Conservation (phyloP, 2,329 filamentous ascomycete species). For the Macrophomina tecta region DNA sequence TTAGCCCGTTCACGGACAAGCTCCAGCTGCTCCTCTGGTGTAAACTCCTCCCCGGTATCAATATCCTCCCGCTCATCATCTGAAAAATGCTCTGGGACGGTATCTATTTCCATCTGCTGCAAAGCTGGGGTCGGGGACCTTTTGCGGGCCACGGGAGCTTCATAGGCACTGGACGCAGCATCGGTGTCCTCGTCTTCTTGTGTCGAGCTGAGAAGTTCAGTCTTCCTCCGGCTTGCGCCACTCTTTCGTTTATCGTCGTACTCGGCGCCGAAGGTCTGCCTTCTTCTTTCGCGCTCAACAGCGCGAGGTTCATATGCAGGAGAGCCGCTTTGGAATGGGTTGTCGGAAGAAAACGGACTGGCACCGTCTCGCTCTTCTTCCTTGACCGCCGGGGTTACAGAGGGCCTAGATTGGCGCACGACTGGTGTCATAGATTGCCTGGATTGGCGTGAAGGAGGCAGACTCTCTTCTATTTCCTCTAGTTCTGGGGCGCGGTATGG, state of each 20-base stretch:
- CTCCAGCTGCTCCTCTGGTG: conserved; percentile 82
- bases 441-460: conserved; percentile 32
- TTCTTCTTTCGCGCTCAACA: conserved; percentile 53
- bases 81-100: conserved; percentile 15
- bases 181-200: conserved; percentile 58
- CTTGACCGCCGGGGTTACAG: conserved; percentile 49
- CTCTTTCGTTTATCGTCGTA: conserved; percentile 51
- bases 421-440: neutral
- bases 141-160: conserved; percentile 2
- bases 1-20: conserved; percentile 72
- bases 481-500: conserved; percentile 47
- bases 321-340: conserved; percentile 89
- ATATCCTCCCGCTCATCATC: conserved; percentile 43
- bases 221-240: conserved; percentile 50
- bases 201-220: conserved; percentile 49
- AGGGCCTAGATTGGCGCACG: conserved; percentile 39
- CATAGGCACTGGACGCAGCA: conserved; percentile 50
- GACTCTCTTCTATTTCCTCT: conserved; percentile 41
- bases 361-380: conserved; percentile 54
- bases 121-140: conserved; percentile 8
- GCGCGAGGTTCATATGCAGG: conserved; percentile 54
- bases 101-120: neutral
- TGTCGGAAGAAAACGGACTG: conserved; percentile 83
- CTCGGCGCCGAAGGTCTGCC: conserved; percentile 56
- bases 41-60: conserved; percentile 88